Evolutionary conservation across 177 flowering plant species (phyloP).

Genomic region (Vitis hybrid): DNA sequence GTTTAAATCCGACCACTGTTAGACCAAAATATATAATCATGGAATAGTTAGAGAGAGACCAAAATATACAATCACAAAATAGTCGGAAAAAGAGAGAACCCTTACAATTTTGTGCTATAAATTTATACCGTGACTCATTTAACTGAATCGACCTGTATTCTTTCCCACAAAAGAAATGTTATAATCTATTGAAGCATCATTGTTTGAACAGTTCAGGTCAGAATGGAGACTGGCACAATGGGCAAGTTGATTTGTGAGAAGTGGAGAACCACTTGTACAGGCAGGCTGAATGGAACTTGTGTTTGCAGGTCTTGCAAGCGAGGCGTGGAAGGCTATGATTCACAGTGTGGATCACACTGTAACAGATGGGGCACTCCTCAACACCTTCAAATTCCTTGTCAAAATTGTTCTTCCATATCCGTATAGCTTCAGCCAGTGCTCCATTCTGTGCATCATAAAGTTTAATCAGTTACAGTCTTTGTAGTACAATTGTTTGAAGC

Average conservation of each 20-base stretch:
- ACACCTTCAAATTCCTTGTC: constrained; percentile 97
- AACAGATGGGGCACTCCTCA: constrained; percentile 98
- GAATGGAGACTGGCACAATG: constrained; percentile 94
- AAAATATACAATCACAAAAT: no score
- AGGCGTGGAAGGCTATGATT: constrained; percentile 88
- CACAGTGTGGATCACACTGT: constrained; percentile 87
- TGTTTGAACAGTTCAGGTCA: constrained; percentile 20
- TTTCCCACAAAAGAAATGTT: background rate
- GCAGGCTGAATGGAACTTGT: constrained; percentile 94
- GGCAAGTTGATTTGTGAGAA: constrained; percentile 92
- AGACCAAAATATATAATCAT: background rate
- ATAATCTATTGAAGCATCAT: background rate
- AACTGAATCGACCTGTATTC: background rate
- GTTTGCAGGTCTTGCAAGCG: constrained; percentile 97
- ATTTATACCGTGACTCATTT: background rate
- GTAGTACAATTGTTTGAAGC: background rate
- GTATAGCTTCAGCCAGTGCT: constrained; percentile 88
- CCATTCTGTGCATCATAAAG: constrained; percentile 62
- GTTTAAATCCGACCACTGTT: background rate
- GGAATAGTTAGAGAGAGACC: background rate
- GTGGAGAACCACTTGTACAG: constrained; percentile 98
- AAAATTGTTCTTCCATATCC: constrained; percentile 84
- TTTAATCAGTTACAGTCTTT: background rate
- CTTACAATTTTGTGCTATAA: constrained; percentile 4
- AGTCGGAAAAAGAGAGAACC: background rate